Conservation (phyloP, 202 grass and related monocot genomes). For the Sporobolus alterniflorus region DNA sequence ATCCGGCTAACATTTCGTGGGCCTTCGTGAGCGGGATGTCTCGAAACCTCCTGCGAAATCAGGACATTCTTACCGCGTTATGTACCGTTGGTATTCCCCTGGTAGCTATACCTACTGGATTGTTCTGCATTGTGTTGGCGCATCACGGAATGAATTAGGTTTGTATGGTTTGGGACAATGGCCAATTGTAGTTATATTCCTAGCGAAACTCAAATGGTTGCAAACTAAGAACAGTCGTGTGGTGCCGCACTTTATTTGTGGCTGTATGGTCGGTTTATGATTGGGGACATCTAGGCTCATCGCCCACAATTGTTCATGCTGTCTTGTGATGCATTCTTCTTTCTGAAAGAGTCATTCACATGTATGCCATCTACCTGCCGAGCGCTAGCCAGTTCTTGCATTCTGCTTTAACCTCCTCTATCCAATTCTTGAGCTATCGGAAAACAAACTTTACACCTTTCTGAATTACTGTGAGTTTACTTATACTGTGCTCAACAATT, state of each 20-base stretch:
- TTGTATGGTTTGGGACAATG: neutral
- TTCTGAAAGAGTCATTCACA: neutral
- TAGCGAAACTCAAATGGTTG: neutral
- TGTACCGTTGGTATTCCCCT: neutral
- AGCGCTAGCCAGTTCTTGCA: neutral
- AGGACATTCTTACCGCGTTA: neutral
- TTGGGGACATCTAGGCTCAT: neutral
- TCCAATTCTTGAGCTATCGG: neutral
- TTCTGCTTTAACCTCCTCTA: slow-evolving; percentile 2
- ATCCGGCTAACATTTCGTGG: slow-evolving; percentile 16
- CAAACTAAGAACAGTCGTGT: neutral
- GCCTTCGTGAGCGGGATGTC: neutral
- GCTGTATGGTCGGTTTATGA: neutral
- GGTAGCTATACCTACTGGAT: neutral
- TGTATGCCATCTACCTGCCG: neutral
- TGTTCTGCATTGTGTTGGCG: neutral
- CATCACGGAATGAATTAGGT: neutral
- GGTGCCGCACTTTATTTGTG: neutral
- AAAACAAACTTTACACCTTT: neutral
- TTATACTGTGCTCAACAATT: neutral
- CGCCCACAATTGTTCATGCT: neutral
- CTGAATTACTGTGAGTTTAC: slow-evolving; percentile 1
- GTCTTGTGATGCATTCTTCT: neutral
- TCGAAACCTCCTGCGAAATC: neutral
- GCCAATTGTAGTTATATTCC: neutral